These are phyloP conservation scores for Mycena venus DNA, from an alignment of 768 basidiomycete species.

Conservation along the genomic window DNA sequence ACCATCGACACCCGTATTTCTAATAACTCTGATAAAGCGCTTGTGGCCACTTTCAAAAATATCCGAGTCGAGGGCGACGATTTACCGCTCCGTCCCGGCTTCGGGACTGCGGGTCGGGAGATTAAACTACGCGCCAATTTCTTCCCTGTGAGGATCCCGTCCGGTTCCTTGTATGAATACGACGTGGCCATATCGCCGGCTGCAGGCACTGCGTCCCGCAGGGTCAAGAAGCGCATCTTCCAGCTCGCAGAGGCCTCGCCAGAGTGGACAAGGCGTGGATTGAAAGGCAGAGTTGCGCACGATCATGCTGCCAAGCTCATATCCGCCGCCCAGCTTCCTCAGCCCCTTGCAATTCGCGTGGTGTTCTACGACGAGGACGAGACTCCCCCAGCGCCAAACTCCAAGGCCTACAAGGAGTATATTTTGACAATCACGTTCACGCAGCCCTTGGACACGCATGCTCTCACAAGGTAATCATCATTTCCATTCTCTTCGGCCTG, in stretches of 20 bases:
- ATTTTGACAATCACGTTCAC: constrained; percentile 57
- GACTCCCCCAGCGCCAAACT: constrained; percentile 52
- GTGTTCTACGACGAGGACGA: constrained; percentile 68
- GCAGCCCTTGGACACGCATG: constrained; percentile 67
- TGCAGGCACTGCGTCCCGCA: constrained; percentile 61
- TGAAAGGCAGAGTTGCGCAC: constrained; percentile 63
- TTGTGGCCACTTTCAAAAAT: constrained; percentile 53
- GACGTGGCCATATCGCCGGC: constrained; percentile 67
- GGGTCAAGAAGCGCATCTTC: constrained; percentile 72
- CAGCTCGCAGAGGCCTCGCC: constrained; percentile 68
- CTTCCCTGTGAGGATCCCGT: constrained; percentile 69
- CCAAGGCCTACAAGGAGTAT: constrained; percentile 58
- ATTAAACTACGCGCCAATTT: constrained; percentile 76
- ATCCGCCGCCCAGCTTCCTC: constrained; percentile 58
- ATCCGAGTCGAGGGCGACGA: constrained; percentile 51
- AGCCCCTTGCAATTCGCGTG: constrained; percentile 59
- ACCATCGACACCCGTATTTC: constrained; percentile 58
- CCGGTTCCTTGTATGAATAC: constrained; percentile 71
- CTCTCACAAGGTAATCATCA: constrained; percentile 52
- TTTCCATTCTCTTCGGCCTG: constrained; percentile 45
- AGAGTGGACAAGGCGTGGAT: constrained; percentile 65
- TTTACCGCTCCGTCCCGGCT: constrained; percentile 72
- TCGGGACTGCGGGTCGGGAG: constrained; percentile 62
- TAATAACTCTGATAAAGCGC: constrained; percentile 55
- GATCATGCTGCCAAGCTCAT: constrained; percentile 68